A percentile compares a stretch with the other conserved stretches of the same genome.
Evolutionary conservation across 2,329 filamentous ascomycete genomes (phyloP).

Genomic region (Mollisiaceae sp.): DNA sequence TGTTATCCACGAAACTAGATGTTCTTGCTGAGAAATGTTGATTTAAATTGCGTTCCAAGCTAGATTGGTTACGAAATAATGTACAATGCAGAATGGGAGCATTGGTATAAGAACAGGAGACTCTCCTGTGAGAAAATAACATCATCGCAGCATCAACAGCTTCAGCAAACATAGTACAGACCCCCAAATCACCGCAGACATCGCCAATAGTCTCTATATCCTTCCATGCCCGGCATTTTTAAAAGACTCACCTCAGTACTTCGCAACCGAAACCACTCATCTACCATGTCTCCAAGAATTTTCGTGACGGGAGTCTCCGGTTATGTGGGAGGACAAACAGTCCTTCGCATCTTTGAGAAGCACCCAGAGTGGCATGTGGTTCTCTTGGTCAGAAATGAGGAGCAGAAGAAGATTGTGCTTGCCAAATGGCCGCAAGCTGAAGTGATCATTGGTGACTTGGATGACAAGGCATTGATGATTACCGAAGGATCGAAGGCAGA

Average conservation of each 20-base stretch:
- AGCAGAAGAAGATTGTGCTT: conserved; percentile 27
- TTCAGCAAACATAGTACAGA: background rate
- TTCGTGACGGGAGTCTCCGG: conserved; percentile 36
- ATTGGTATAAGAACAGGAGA: background rate
- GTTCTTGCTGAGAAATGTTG: conserved; percentile 6
- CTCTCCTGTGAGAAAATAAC: background rate
- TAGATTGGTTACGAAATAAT: background rate
- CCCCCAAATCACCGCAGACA: background rate
- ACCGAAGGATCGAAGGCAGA: conserved; percentile 43
- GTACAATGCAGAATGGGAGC: background rate
- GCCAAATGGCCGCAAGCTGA: conserved; percentile 26
- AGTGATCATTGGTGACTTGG: conserved; percentile 43
- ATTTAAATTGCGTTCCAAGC: background rate
- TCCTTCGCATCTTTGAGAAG: conserved; percentile 24
- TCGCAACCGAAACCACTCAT: conserved; percentile 4
- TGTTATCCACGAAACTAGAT: background rate
- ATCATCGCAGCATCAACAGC: conserved; percentile 2
- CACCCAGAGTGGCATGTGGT: conserved; percentile 33
- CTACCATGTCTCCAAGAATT: conserved; percentile 26
- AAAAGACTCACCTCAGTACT: background rate
- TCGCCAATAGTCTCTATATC: background rate
- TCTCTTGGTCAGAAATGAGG: conserved; percentile 29
- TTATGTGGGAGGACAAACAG: conserved; percentile 33
- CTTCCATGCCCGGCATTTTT: background rate
- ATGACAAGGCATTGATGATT: conserved; percentile 41